Evolutionary conservation across 108 stramenopile genomes (phyloP).

Genomic region (Licmophora abbreviata): DNA sequence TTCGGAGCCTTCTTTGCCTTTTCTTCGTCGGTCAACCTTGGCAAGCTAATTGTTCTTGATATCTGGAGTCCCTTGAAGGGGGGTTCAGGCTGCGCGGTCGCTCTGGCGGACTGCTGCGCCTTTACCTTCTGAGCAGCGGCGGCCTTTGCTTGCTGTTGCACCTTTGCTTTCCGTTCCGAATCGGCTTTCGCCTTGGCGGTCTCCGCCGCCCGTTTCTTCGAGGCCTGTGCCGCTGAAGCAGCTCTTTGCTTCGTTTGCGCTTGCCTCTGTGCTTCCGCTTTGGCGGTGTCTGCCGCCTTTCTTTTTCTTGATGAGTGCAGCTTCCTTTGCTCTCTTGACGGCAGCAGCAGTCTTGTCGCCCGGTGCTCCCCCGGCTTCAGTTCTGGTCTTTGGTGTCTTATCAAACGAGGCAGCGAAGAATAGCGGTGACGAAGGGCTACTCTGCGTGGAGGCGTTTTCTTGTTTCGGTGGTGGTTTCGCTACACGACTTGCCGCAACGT

Average conservation of each 20-base stretch:
- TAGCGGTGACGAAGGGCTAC: neutral
- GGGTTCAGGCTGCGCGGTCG: neutral
- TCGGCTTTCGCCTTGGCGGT: neutral
- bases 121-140: neutral
- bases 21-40: neutral
- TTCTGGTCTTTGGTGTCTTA: neutral
- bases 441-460: neutral
- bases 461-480: neutral
- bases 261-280: neutral
- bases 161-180: neutral
- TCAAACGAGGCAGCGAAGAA: neutral
- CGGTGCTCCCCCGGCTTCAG: too few species aligned
- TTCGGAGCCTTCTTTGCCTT: neutral
- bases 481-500: neutral
- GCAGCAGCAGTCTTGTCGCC: too few species aligned
- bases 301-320: neutral
- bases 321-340: neutral
- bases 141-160: neutral
- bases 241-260: neutral
- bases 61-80: neutral
- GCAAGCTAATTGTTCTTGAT: neutral
- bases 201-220: neutral
- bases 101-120: neutral
- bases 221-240: neutral
- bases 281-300: neutral